These are phyloP conservation scores for Ophiostoma australiae DNA, from an alignment of 2,329 filamentous ascomycete genomes.

Conservation along the genomic window DNA sequence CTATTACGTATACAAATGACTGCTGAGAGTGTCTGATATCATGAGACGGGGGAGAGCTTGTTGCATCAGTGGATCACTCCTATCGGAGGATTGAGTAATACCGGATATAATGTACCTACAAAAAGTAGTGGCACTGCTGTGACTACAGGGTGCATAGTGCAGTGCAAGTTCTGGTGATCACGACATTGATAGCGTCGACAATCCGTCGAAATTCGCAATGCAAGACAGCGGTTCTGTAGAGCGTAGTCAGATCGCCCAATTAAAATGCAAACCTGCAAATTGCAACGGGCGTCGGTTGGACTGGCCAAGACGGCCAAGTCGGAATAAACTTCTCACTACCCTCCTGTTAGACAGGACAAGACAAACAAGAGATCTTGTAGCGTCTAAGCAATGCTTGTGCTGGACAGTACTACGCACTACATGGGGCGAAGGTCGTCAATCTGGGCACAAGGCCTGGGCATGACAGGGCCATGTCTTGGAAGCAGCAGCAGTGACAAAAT, in stretches of 20 bases:
- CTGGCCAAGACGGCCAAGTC: not conserved
- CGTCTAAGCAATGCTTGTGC: slow-evolving; percentile 5
- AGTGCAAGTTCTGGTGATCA: not conserved
- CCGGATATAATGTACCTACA: too few relatives aligned
- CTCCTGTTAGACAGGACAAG: slow-evolving; percentile 2
- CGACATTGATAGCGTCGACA: not conserved
- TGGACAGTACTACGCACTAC: not conserved
- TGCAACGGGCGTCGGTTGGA: not conserved
- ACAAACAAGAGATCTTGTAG: not conserved
- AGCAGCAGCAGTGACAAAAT: not conserved
- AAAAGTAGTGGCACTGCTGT: too few relatives aligned
- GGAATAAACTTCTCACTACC: not conserved
- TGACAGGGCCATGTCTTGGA: too few relatives aligned
- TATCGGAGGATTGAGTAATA: too few relatives aligned
- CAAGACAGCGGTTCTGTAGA: not conserved
- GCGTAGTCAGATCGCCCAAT: not conserved
- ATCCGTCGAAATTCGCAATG: not conserved
- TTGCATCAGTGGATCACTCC: not conserved
- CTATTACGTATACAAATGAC: not conserved
- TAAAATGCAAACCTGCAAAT: not conserved
- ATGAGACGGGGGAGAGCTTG: not conserved
- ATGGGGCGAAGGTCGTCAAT: not conserved
- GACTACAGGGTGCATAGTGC: too few relatives aligned
- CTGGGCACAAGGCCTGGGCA: not conserved
- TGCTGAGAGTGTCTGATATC: not conserved